These are phyloP conservation scores for Neofusicoccum umdonicola DNA, from an alignment of 2,329 filamentous ascomycete genomes.

Conservation along the genomic window DNA sequence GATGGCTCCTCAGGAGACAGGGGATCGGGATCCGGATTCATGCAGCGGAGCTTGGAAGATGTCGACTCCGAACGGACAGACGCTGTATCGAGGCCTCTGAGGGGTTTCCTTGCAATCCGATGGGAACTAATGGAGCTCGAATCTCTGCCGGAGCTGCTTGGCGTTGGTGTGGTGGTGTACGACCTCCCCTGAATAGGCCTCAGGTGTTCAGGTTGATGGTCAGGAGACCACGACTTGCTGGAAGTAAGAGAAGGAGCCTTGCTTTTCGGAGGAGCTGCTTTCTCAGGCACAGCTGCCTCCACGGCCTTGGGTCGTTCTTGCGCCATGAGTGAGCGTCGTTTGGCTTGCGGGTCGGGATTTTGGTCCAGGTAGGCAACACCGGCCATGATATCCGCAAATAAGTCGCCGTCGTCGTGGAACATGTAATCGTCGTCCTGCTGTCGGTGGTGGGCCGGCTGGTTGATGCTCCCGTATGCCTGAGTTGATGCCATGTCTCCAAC, in stretches of 20 bases:
- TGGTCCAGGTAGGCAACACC: slow-evolving; percentile 8
- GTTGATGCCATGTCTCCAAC: not conserved
- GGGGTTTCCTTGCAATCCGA: not conserved
- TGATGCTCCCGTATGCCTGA: not conserved
- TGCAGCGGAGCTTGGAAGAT: not conserved
- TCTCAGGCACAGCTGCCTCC: not conserved
- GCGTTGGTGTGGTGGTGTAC: not conserved
- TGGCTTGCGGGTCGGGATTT: not conserved
- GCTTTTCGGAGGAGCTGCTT: not conserved
- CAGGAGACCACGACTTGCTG: slow-evolving; percentile 6
- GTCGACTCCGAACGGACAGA: not conserved
- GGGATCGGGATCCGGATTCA: slow-evolving; percentile 12
- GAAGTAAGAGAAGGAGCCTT: not conserved
- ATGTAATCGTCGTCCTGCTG: not conserved
- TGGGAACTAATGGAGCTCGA: not conserved
- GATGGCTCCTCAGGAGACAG: slow-evolving; percentile 1
- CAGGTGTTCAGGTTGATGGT: not conserved
- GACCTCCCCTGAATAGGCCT: not conserved
- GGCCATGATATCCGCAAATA: slow-evolving; percentile 11
- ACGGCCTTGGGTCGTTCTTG: not conserved
- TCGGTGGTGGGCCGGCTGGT: not conserved
- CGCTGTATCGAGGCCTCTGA: not conserved
- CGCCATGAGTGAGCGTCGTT: not conserved
- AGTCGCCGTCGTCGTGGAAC: not conserved
- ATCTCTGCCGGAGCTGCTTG: not conserved